Evolutionary conservation across 2,329 filamentous ascomycete genomes (phyloP).

Genomic region (Annulohypoxylon truncatum): DNA sequence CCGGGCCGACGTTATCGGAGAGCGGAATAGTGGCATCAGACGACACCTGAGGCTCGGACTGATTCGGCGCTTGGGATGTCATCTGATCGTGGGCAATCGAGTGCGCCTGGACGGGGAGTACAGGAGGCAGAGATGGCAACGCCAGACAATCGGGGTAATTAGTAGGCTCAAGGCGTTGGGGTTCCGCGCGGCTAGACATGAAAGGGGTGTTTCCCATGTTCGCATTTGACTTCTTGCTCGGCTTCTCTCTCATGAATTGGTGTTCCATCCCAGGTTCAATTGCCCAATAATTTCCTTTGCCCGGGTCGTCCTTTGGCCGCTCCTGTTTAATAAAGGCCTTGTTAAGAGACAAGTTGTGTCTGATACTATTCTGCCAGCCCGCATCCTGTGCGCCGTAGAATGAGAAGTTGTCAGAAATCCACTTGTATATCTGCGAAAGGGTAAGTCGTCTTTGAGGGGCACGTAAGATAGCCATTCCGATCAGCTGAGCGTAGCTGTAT

Average conservation of each 20-base stretch:
- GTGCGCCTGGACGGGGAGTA: slow-evolving; percentile 46
- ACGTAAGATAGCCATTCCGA: slow-evolving; percentile 95
- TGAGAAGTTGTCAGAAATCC: slow-evolving; percentile 94
- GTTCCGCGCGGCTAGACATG: slow-evolving; percentile 68
- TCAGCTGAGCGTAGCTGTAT: slow-evolving; percentile 93
- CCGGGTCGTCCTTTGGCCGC: slow-evolving; percentile 94
- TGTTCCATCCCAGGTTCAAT: slow-evolving; percentile 91
- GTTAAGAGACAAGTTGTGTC: slow-evolving; percentile 96
- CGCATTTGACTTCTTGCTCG: slow-evolving; percentile 67
- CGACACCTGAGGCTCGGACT: slow-evolving; percentile 67
- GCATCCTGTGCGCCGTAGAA: slow-evolving; percentile 88
- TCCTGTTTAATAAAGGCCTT: slow-evolving; percentile 97
- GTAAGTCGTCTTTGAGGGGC: slow-evolving; percentile 86
- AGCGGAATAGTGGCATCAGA: slow-evolving; percentile 82
- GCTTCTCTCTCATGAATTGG: slow-evolving; percentile 90
- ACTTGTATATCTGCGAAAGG: slow-evolving; percentile 96
- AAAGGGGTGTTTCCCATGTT: slow-evolving; percentile 69
- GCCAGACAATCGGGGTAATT: slow-evolving; percentile 57
- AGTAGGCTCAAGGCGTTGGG: slow-evolving; percentile 56
- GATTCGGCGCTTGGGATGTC: slow-evolving; percentile 53
- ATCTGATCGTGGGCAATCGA: slow-evolving; percentile 53
- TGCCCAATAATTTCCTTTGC: slow-evolving; percentile 97
- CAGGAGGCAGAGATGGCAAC: slow-evolving; percentile 62
- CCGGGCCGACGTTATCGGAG: slow-evolving; percentile 72
- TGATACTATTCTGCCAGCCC: slow-evolving; percentile 99